phyloP scores from a whole-genome alignment of 2,329 filamentous ascomycete genomes.

The Ceratocystis ficicola region DNA sequence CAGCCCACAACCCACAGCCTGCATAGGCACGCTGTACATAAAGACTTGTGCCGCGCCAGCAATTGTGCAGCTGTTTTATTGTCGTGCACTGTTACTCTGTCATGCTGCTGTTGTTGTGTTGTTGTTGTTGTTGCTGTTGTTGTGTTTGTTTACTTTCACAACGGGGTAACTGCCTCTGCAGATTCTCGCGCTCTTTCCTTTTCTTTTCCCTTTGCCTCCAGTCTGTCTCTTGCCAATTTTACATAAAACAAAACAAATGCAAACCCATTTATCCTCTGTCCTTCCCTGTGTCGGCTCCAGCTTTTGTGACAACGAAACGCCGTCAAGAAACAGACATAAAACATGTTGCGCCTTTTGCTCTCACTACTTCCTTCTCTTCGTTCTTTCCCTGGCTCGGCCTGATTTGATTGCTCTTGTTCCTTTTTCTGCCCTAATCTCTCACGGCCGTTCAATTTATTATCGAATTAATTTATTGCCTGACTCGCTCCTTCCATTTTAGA shows the following conservation, averaged over 20 bases:
- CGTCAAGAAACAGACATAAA: conserved; percentile 6
- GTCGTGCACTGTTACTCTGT: no score
- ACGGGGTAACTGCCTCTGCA: background rate
- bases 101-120: no score
- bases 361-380: background rate
- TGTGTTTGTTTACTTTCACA: background rate
- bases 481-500: no score
- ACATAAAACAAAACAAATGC: background rate
- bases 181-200: background rate
- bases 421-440: background rate
- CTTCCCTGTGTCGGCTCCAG: background rate
- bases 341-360: background rate
- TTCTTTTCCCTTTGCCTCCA: background rate
- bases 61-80: no score
- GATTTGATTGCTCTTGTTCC: background rate
- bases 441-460: background rate
- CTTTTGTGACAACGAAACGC: background rate
- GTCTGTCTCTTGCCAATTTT: background rate
- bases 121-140: background rate
- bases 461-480: background rate
- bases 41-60: no score
- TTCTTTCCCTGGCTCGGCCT: background rate
- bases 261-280: background rate
- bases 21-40: no score
- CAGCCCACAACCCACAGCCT: no score